phyloP scores from a whole-genome alignment of 1,139 yeast species.

The Kodamaea plutei region DNA sequence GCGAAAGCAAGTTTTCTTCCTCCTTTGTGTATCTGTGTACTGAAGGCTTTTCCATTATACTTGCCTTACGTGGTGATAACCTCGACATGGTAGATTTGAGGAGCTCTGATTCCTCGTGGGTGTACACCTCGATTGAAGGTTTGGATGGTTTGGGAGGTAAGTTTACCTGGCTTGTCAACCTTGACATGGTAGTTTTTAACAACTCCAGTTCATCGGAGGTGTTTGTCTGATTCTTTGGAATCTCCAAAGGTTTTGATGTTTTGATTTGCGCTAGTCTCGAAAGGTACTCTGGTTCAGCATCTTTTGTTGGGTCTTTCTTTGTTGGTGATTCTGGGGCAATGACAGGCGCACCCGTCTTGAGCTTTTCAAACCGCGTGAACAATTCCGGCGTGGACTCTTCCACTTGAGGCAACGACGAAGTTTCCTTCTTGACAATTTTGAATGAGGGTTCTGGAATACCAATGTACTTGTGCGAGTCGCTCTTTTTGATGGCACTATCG shows the following conservation, averaged over 20 bases:
- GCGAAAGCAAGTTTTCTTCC: constrained; percentile 14
- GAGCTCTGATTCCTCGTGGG: constrained; percentile 12
- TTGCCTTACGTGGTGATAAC: constrained; percentile 13
- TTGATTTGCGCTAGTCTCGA: constrained; percentile 7
- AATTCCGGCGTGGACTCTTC: constrained; percentile 12
- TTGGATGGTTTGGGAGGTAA: constrained; percentile 16
- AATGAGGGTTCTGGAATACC: constrained; percentile 13
- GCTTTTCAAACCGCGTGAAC: constrained; percentile 10
- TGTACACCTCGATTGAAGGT: constrained; percentile 13
- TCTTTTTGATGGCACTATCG: constrained; percentile 20
- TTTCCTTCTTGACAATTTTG: constrained; percentile 12
- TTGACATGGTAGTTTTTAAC: constrained; percentile 13
- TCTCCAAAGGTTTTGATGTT: constrained; percentile 7
- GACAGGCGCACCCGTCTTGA: constrained; percentile 5
- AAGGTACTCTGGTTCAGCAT: constrained; percentile 13
- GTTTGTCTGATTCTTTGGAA: constrained; percentile 2
- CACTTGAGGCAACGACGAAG: constrained; percentile 7
- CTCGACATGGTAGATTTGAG: constrained; percentile 14
- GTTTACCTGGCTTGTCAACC: constrained; percentile 9
- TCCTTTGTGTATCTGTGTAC: constrained; percentile 11
- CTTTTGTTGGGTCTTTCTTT: constrained; percentile 1
- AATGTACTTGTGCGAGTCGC: constrained; percentile 13
- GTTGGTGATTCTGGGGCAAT: constrained; percentile 2
- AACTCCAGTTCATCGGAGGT: constrained; percentile 11
- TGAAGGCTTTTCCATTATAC: constrained; percentile 15